These are phyloP conservation scores for Alnus glutinosa DNA, from an alignment of 306 rosid species.

Conservation along the genomic window DNA sequence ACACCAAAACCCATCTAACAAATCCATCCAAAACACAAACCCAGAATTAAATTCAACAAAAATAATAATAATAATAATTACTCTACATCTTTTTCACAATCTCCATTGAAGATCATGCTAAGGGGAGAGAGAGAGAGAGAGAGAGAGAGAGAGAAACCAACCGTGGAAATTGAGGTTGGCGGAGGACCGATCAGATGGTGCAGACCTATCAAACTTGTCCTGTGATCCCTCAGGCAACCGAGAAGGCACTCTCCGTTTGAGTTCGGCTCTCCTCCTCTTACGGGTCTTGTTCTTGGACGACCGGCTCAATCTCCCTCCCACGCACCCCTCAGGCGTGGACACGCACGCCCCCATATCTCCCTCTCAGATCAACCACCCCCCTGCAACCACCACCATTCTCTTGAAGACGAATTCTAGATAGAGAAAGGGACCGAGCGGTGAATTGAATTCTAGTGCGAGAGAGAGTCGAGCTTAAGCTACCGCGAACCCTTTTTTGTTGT, in stretches of 20 bases:
- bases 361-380: constrained; percentile 28
- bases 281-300: constrained; percentile 46
- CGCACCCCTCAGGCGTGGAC: constrained; percentile 66
- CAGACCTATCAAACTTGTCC: constrained; percentile 41
- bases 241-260: constrained; percentile 51
- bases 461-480: constrained; percentile 26
- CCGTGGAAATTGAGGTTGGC: constrained; percentile 78
- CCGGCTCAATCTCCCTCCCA: constrained; percentile 47
- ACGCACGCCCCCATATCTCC: constrained; percentile 82
- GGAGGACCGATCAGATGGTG: constrained; percentile 48
- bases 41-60: constrained; percentile 19
- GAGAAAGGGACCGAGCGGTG: constrained; percentile 9
- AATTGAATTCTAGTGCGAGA: constrained; percentile 25
- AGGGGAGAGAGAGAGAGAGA: not conserved
- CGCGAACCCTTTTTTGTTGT: constrained; percentile 6
- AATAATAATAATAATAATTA: not conserved
- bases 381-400: constrained; percentile 7
- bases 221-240: constrained; percentile 55
- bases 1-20: constrained; percentile 11
- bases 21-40: constrained; percentile 29
- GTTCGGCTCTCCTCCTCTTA: constrained; percentile 46
- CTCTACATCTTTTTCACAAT: constrained; percentile 1
- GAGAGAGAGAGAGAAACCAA: constrained; percentile 24
- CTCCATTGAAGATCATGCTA: constrained; percentile 13
- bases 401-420: constrained; percentile 13